Evolutionary conservation across 345 rosid species (phyloP).

Genomic region (Populus ilicifolia): DNA sequence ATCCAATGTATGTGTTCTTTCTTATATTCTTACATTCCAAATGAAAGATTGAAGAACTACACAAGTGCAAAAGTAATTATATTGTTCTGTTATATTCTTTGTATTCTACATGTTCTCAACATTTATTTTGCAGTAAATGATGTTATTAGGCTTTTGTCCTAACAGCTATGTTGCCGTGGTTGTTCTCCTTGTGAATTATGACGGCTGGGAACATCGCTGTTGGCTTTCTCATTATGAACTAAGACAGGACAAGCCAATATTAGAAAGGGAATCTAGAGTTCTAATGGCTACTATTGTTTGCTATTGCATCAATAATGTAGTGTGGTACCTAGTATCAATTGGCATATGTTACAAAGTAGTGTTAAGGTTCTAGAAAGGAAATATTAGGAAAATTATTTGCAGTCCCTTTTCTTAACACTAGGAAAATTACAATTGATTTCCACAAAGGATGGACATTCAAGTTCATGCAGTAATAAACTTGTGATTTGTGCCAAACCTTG

Average conservation of each 20-base stretch:
- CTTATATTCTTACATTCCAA: slow-evolving; percentile 5
- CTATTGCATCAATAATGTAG: neutral
- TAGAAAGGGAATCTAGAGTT: neutral
- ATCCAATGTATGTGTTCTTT: slow-evolving; percentile 77
- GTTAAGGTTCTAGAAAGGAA: neutral
- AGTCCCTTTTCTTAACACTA: neutral
- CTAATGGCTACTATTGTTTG: neutral
- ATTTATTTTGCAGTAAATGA: neutral
- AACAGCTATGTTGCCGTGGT: neutral
- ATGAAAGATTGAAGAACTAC: slow-evolving; percentile 7
- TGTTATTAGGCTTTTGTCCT: neutral
- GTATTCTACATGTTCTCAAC: neutral
- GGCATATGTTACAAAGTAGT: too few relatives aligned
- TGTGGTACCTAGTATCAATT: neutral
- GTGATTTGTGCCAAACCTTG: neutral
- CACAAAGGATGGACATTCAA: neutral
- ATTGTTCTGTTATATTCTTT: neutral
- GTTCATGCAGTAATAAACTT: neutral
- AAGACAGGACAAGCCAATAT: neutral
- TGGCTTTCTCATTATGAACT: neutral
- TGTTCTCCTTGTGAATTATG: neutral
- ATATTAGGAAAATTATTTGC: neutral
- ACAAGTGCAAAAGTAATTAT: neutral
- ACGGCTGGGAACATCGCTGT: neutral
- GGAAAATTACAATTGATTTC: neutral